Conservation (phyloP, 371 early-diverging fungal species). For the Syncephalastrum racemosum region DNA sequence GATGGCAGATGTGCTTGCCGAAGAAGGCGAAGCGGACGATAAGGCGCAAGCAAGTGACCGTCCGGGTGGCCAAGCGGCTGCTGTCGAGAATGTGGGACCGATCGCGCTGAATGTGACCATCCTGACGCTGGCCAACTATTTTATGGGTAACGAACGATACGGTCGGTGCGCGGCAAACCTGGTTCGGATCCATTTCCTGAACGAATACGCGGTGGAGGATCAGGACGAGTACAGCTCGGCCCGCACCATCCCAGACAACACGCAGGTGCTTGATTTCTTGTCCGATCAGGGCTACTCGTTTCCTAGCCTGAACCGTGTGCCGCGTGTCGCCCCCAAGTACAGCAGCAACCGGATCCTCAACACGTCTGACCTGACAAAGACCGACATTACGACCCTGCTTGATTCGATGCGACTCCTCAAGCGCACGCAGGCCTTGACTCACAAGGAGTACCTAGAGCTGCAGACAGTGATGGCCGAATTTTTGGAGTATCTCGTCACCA, state of each 20-base stretch:
- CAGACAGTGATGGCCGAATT: conserved; percentile 56
- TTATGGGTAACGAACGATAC: conserved; percentile 57
- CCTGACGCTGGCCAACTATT: conserved; percentile 60
- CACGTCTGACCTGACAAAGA: conserved; percentile 44
- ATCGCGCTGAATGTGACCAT: conserved; percentile 62
- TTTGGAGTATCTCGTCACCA: conserved; percentile 59
- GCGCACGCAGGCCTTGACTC: conserved; percentile 55
- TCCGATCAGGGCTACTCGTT: conserved; percentile 68
- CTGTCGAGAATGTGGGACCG: conserved; percentile 25
- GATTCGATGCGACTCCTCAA: conserved; percentile 60
- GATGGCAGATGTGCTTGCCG: conserved; percentile 5
- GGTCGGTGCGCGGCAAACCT: conserved; percentile 63
- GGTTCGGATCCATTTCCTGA: conserved; percentile 57
- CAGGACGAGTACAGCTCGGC: conserved; percentile 50
- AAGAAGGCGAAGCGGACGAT: conserved; percentile 10
- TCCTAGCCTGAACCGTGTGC: conserved; percentile 57
- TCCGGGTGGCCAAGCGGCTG: not conserved
- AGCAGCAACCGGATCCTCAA: conserved; percentile 34
- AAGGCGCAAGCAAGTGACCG: too few species aligned
- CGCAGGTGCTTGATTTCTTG: conserved; percentile 54
- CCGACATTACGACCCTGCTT: conserved; percentile 52
- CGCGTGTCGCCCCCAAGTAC: conserved; percentile 56
- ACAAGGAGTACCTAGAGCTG: conserved; percentile 64
- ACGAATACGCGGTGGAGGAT: conserved; percentile 54
- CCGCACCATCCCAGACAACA: conserved; percentile 51